A percentile compares a stretch with the other conserved stretches of the same genome.
Evolutionary conservation across 306 rosid genomes (phyloP).

Genomic region (Quercus rubra): DNA sequence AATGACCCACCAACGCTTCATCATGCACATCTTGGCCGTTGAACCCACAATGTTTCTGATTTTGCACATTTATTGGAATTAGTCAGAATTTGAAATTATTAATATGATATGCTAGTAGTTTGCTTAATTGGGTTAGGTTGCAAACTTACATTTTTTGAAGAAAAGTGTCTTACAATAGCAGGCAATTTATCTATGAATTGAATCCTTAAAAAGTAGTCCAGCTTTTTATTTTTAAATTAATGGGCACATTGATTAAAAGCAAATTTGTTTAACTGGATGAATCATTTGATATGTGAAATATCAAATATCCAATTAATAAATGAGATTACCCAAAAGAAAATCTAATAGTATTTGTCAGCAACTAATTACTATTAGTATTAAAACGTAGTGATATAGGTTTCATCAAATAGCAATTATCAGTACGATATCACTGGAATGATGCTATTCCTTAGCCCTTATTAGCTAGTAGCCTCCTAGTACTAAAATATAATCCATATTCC

Average conservation of each 20-base stretch:
- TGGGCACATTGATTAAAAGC: not conserved
- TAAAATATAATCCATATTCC: not conserved
- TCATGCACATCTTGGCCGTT: conserved; percentile 26
- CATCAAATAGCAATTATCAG: not conserved
- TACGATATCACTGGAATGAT: not conserved
- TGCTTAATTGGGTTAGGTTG: too few relatives aligned
- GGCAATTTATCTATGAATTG: not conserved
- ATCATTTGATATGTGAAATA: not conserved
- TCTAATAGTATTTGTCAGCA: too few relatives aligned
- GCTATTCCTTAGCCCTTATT: too few relatives aligned
- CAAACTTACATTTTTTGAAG: not conserved
- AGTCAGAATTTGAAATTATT: not conserved
- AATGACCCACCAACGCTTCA: conserved; percentile 34
- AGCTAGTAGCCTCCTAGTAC: not conserved
- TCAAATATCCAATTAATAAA: not conserved
- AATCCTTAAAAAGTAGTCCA: not conserved
- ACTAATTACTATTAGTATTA: too few relatives aligned
- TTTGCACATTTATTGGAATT: not conserved
- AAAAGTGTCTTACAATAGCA: not conserved
- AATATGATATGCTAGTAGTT: too few relatives aligned
- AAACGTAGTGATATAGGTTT: not conserved
- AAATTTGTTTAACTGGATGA: not conserved
- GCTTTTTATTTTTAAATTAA: not conserved
- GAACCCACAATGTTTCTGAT: not conserved
- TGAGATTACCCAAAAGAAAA: too few relatives aligned